phyloP scores from a whole-genome alignment of 1,284 basidiomycete species.

The Baeospora myosura region DNA sequence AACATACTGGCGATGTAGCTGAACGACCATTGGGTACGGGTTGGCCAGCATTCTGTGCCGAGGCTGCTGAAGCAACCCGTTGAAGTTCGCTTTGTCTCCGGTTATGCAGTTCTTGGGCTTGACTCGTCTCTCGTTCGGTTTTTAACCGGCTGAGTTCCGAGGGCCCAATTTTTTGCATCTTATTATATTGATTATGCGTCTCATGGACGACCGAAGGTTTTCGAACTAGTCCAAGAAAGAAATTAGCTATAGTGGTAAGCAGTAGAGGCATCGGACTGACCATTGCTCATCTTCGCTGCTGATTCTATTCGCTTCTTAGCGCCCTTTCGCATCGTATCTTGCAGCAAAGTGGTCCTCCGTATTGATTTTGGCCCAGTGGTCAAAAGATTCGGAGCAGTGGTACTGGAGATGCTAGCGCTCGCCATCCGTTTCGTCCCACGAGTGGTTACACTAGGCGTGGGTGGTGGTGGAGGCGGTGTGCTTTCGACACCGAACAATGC shows the following conservation, averaged over 20 bases:
- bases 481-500: conserved; percentile 16
- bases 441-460: conserved; percentile 56
- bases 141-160: conserved; percentile 72
- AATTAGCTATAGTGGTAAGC: conserved; percentile 5
- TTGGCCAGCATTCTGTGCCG: not conserved
- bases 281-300: conserved; percentile 45
- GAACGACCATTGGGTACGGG: not conserved
- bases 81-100: conserved; percentile 48
- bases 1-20: conserved; percentile 13
- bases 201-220: conserved; percentile 69
- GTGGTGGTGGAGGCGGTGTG: conserved; percentile 20
- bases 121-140: conserved; percentile 49
- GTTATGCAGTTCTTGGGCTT: conserved; percentile 33
- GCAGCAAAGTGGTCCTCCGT: conserved; percentile 66
- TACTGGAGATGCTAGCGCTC: conserved; percentile 36
- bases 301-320: conserved; percentile 65
- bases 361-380: conserved; percentile 71
- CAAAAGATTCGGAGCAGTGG: conserved; percentile 18
- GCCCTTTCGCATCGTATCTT: conserved; percentile 73
- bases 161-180: conserved; percentile 61
- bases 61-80: conserved; percentile 31
- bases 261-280: conserved; percentile 13
- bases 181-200: conserved; percentile 66
- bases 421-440: conserved; percentile 60
- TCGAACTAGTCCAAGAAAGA: conserved; percentile 23